A percentile compares a stretch with the other conserved stretches of the same genome.
Conservation (phyloP, 768 basidiomycete genomes). For the Suillus sp. region DNA sequence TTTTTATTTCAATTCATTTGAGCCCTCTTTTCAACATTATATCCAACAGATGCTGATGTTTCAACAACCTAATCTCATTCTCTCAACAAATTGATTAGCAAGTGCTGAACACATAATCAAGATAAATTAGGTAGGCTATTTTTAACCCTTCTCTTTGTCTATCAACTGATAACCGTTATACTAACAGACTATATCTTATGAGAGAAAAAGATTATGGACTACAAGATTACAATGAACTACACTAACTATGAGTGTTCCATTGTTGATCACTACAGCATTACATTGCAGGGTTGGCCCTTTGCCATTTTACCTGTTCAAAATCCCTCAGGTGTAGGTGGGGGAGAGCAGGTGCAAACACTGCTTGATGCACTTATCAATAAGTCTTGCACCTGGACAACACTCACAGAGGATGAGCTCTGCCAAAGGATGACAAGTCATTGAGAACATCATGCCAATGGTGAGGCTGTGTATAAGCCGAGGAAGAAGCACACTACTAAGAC, state of each 20-base stretch:
- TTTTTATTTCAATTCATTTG: conserved; percentile 6
- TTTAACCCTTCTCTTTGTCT: background rate
- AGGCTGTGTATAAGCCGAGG: background rate
- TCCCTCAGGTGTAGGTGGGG: background rate
- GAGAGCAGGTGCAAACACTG: conserved; percentile 1
- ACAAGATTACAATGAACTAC: conserved; percentile 1
- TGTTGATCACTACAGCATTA: background rate
- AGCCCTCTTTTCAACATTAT: background rate
- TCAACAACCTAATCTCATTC: background rate
- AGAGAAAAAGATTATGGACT: background rate
- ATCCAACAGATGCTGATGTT: background rate
- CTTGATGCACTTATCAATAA: background rate
- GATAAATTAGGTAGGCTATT: conserved; percentile 1
- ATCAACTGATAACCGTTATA: background rate
- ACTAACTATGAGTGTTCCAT: background rate
- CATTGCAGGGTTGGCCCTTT: conserved; percentile 4
- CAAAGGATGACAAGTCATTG: background rate
- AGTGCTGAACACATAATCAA: background rate
- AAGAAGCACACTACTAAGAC: background rate
- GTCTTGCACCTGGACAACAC: background rate
- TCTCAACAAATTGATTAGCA: background rate
- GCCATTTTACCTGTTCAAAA: conserved; percentile 1
- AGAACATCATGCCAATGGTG: background rate
- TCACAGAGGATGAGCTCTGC: background rate
- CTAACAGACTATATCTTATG: conserved; percentile 3